A percentile compares a stretch with the other conserved stretches of the same genome.
Conservation (phyloP, 371 early-diverging fungal species). For the Mortierella sp. region DNA sequence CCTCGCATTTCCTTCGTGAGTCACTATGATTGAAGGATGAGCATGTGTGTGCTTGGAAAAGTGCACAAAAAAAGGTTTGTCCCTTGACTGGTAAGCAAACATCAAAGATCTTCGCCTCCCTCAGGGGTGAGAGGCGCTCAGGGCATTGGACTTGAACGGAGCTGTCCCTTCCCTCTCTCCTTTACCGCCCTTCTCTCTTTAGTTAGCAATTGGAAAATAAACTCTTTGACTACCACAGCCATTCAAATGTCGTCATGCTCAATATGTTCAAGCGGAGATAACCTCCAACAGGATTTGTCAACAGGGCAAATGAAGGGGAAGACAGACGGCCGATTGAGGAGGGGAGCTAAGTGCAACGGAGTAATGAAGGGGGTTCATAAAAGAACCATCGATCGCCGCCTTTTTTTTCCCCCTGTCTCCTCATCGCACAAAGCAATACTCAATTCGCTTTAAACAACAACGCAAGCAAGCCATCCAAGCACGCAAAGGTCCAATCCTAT, state of each 20-base stretch:
- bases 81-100: not conserved
- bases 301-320: not conserved
- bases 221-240: not conserved
- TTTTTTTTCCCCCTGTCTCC: not conserved
- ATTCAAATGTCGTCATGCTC: not conserved
- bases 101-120: not conserved
- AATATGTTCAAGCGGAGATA: not conserved
- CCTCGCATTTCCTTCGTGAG: not conserved
- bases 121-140: not conserved
- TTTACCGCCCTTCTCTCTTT: not conserved
- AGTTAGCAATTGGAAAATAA: no score
- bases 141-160: constrained; percentile 6
- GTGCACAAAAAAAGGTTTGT: not conserved
- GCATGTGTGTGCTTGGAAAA: not conserved
- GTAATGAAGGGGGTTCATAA: not conserved
- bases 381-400: not conserved
- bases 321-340: not conserved
- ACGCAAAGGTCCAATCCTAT: no score
- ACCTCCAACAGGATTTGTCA: not conserved
- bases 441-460: not conserved
- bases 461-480: not conserved
- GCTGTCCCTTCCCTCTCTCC: not conserved
- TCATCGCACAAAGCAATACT: not conserved
- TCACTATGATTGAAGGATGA: not conserved
- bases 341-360: not conserved